Evolutionary conservation across 371 early-diverging fungal species (phyloP).

Genomic region (Smittium mucronatum): DNA sequence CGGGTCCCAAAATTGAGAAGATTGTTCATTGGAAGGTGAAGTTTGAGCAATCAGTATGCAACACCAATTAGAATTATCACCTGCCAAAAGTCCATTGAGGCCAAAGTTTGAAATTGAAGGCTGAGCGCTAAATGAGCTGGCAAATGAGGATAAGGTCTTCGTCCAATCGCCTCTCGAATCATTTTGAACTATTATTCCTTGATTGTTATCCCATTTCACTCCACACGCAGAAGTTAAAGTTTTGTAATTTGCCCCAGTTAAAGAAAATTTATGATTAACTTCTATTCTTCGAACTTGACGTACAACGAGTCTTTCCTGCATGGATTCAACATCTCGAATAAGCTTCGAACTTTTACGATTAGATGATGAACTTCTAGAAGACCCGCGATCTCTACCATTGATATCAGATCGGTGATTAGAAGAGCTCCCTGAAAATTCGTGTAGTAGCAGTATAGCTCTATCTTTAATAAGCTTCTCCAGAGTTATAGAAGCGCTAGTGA

Average conservation of each 20-base stretch:
- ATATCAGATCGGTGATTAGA: neutral
- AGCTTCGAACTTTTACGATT: constrained; percentile 15
- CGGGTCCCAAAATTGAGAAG: constrained; percentile 39
- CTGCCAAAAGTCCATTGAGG: neutral
- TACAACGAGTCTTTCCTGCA: constrained; percentile 7
- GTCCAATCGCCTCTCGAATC: neutral
- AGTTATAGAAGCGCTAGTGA: constrained; percentile 37
- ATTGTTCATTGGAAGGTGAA: constrained; percentile 20
- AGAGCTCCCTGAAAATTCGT: constrained; percentile 14
- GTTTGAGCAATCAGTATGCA: constrained; percentile 41
- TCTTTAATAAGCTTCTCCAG: constrained; percentile 55
- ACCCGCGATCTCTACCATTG: constrained; percentile 1
- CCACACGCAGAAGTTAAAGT: constrained; percentile 12
- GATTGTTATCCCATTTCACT: constrained; percentile 1
- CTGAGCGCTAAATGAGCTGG: neutral
- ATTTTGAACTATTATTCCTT: neutral
- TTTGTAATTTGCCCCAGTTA: constrained; percentile 1
- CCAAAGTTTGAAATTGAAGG: neutral
- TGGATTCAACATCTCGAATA: constrained; percentile 10
- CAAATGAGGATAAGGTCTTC: neutral
- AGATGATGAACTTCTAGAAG: neutral
- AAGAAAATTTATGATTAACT: constrained; percentile 1
- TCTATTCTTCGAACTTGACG: constrained; percentile 13
- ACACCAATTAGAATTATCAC: constrained; percentile 25
- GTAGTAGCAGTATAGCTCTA: constrained; percentile 60